These are phyloP conservation scores for Hortiboletus flavorubellus DNA, from an alignment of 768 basidiomycete species.

Conservation along the genomic window DNA sequence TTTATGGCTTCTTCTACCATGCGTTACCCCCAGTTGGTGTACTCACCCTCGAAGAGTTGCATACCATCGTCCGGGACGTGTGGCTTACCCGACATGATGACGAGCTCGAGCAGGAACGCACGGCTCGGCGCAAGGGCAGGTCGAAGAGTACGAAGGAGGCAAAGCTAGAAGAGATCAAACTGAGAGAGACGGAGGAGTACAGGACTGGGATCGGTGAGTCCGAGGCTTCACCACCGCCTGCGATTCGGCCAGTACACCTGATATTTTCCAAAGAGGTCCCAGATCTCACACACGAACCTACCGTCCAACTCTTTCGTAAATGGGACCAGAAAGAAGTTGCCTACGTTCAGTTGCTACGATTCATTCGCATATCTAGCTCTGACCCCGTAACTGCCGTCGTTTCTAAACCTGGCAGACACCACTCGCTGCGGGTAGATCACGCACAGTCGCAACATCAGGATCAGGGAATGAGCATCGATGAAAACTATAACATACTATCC, in stretches of 20 bases:
- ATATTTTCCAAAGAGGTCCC: slow-evolving; percentile 55
- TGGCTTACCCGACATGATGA: slow-evolving; percentile 75
- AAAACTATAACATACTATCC: slow-evolving; percentile 22
- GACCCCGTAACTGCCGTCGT: slow-evolving; percentile 46
- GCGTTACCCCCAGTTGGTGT: slow-evolving; percentile 58
- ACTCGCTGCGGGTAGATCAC: slow-evolving; percentile 24
- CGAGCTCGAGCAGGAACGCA: slow-evolving; percentile 59
- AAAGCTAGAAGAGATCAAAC: slow-evolving; percentile 67
- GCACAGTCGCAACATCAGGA: slow-evolving; percentile 9
- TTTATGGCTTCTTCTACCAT: slow-evolving; percentile 74
- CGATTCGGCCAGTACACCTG: neutral
- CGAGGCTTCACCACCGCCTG: neutral
- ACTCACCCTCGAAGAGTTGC: slow-evolving; percentile 63
- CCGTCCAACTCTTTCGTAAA: slow-evolving; percentile 63
- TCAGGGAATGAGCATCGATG: slow-evolving; percentile 30
- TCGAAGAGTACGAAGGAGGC: slow-evolving; percentile 68
- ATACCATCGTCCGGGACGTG: slow-evolving; percentile 56
- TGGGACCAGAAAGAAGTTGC: slow-evolving; percentile 80
- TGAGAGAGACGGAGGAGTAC: slow-evolving; percentile 68
- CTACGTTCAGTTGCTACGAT: slow-evolving; percentile 68
- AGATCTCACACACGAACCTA: slow-evolving; percentile 72
- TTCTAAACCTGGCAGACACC: slow-evolving; percentile 61
- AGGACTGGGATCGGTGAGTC: slow-evolving; percentile 75
- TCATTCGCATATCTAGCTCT: slow-evolving; percentile 68
- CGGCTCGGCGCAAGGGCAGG: slow-evolving; percentile 65